A percentile compares a stretch with the other conserved stretches of the same genome.
phyloP scores from a whole-genome alignment of 768 basidiomycete species.

The Chalciporus sphaerocephalus region DNA sequence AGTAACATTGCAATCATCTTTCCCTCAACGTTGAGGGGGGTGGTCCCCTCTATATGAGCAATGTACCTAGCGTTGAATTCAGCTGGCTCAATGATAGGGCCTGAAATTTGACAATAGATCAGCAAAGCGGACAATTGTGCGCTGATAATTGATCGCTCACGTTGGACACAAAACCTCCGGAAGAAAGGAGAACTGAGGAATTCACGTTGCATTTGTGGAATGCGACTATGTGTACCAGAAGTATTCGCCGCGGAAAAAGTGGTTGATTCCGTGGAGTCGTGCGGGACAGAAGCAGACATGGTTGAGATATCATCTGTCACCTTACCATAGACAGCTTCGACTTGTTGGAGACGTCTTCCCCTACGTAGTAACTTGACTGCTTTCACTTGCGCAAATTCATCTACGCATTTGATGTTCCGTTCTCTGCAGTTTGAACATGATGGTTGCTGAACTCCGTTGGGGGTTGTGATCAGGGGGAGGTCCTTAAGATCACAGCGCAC shows the following conservation, averaged over 20 bases:
- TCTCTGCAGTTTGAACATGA: constrained; percentile 89
- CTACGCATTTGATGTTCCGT: constrained; percentile 88
- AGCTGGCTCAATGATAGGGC: constrained; percentile 76
- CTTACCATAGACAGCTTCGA: constrained; percentile 81
- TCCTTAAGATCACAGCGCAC: constrained; percentile 95
- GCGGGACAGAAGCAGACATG: constrained; percentile 16
- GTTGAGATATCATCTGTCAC: constrained; percentile 39
- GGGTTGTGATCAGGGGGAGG: constrained; percentile 49
- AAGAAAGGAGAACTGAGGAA: constrained; percentile 89
- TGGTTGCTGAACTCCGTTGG: constrained; percentile 37
- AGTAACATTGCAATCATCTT: constrained; percentile 74
- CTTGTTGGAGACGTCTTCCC: constrained; percentile 77
- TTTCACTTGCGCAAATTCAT: constrained; percentile 89
- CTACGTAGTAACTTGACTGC: constrained; percentile 81
- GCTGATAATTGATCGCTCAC: constrained; percentile 41
- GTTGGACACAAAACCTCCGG: constrained; percentile 77
- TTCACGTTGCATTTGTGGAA: constrained; percentile 68
- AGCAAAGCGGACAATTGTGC: background rate
- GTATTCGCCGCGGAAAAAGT: constrained; percentile 5
- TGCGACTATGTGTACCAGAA: constrained; percentile 35
- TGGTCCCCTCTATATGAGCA: constrained; percentile 58
- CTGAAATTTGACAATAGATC: constrained; percentile 41
- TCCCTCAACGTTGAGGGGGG: constrained; percentile 65
- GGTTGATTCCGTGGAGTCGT: constrained; percentile 15
- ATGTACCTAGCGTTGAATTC: constrained; percentile 76